A percentile compares a stretch with the other conserved stretches of the same genome.
Conservation (phyloP, 2,329 filamentous ascomycete species). For the Xylaria sp. region DNA sequence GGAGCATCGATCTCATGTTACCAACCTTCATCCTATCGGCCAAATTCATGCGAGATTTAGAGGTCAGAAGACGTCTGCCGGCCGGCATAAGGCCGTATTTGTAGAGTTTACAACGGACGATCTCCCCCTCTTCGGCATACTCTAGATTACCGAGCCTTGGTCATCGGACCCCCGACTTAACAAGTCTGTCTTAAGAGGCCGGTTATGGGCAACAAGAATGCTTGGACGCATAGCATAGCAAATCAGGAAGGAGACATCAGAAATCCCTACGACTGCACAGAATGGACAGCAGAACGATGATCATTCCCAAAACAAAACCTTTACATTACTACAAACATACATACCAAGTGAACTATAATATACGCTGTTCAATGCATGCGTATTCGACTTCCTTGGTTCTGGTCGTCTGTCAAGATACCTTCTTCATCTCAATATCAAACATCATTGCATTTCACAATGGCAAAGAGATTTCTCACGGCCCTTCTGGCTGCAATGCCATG, state of each 20-base stretch:
- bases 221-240: neutral
- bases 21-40: neutral
- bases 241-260: conserved; percentile 2
- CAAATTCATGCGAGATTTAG: neutral
- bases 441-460: conserved; percentile 15
- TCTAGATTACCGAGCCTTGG: neutral
- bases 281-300: neutral
- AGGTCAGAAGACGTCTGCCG: neutral
- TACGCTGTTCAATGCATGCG: neutral
- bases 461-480: conserved; percentile 23
- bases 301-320: neutral
- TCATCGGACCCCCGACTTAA: neutral
- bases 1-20: neutral
- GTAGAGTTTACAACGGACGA: neutral
- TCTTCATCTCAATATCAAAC: neutral
- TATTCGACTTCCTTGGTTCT: neutral
- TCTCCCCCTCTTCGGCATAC: neutral
- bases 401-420: neutral
- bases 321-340: neutral
- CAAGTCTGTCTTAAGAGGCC: neutral
- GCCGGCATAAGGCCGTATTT: neutral
- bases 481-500: conserved; percentile 31
- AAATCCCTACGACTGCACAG: neutral
- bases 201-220: neutral
- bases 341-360: neutral